Evolutionary conservation across 805 yeast species (phyloP).

Genomic region (Kregervanrija pseudodelftensis): DNA sequence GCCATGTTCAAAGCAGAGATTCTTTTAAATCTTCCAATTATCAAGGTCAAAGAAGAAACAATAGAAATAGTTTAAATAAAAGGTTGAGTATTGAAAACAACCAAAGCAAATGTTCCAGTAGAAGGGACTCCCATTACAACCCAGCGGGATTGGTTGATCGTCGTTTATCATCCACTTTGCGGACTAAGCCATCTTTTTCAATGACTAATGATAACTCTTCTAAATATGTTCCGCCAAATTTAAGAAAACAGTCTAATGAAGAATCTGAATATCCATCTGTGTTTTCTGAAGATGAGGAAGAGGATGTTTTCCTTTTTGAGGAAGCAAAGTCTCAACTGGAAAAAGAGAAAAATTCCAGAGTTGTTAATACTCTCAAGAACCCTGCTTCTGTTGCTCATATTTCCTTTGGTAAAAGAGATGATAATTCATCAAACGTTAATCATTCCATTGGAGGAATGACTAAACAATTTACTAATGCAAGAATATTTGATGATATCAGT

Average conservation of each 20-base stretch:
- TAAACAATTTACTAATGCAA: slow-evolving; percentile 9
- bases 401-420: no score
- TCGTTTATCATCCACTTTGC: neutral
- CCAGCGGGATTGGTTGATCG: neutral
- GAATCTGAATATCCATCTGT: slow-evolving; percentile 1
- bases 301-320: slow-evolving; percentile 34
- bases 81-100: slow-evolving; percentile 8
- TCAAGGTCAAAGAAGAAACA: slow-evolving; percentile 5
- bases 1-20: slow-evolving; percentile 7
- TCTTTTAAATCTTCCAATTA: slow-evolving; percentile 3
- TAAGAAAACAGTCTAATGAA: slow-evolving; percentile 39
- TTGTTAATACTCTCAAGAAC: no score
- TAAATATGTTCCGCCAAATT: slow-evolving; percentile 67
- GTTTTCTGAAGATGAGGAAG: slow-evolving; percentile 14
- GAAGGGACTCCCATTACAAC: neutral
- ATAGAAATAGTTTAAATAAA: slow-evolving; percentile 7
- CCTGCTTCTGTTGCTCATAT: no score
- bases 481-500: slow-evolving; percentile 7
- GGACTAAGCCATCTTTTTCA: neutral
- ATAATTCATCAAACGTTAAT: slow-evolving; percentile 2
- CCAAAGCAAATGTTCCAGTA: slow-evolving; percentile 4
- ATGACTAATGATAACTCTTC: neutral
- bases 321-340: slow-evolving; percentile 10
- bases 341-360: no score
- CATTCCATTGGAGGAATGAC: slow-evolving; percentile 7